Evolutionary conservation across 768 basidiomycete genomes (phyloP), one percentile per base, ranked within the genome.

Genomic region (Zangia roseola): DNA sequence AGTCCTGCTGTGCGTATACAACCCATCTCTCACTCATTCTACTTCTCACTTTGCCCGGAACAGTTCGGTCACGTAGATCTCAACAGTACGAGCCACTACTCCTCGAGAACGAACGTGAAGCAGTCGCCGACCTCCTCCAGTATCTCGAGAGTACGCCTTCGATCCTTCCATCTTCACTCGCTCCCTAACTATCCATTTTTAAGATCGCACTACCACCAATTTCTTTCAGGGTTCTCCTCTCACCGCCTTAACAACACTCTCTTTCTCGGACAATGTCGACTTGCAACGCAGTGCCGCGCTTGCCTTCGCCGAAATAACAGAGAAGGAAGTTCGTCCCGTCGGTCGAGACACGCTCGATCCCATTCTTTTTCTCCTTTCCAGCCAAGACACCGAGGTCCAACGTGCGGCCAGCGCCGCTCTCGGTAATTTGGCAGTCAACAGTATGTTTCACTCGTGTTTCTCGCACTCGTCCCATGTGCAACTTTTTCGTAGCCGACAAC

Each of bases 251-350:
- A 97, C 95, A 12, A 98, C 93, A 43, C 87, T 99, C 54, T 95
- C 94, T 20, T 99, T 97, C 75, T 94, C 91, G 19, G 97, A 98
- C 74, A 99, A 99, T 72, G 95, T 99, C 57, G 97, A 98, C 74
- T 79, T 99, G 17, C 97, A 99, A 74, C 84, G 97, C 42, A 95
- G 92, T 56, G 97, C 97, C 2, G 97, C 97, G 5, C 81, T 99
- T 37, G 97, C 97, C 0, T 99, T 98, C 63, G 97, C 97, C 31
- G 97, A 99, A 71, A 99, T 99, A 52, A 99, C 97, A 20, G 97
- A 99, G 76, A 98, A 98, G 74, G 97, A 99, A 72, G 95, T 98
- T 44, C 83, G 94, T 37, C 92, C 91, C 39, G 97, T 99, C 19
- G 93, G 90, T 13, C 80, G 97, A 54, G 97, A 98, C 67, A 99